phyloP scores from a whole-genome alignment of 1,284 basidiomycete genomes.

The Ustilago vetiveriae region DNA sequence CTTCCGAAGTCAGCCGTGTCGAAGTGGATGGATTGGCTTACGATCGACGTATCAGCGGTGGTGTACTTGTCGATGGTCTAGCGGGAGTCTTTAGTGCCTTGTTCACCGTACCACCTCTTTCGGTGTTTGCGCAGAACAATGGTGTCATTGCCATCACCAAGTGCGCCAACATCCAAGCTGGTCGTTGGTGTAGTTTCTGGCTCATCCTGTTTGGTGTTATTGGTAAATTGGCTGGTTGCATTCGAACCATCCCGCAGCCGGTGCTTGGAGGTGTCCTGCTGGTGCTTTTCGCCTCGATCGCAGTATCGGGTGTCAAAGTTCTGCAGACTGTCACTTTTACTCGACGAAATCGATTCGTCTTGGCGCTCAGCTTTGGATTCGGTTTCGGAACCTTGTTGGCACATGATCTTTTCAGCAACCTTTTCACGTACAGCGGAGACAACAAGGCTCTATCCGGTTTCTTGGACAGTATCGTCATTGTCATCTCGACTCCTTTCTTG shows the following conservation, averaged over 20 bases:
- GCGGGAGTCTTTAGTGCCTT: slow-evolving; percentile 75
- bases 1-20: slow-evolving; percentile 80
- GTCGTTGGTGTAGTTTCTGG: slow-evolving; percentile 56
- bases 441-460: slow-evolving; percentile 76
- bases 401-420: slow-evolving; percentile 64
- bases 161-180: slow-evolving; percentile 56
- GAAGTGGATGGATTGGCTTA: slow-evolving; percentile 69
- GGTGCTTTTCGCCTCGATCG: slow-evolving; percentile 68
- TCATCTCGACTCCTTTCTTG: slow-evolving; percentile 73
- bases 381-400: slow-evolving; percentile 75
- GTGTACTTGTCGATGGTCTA: slow-evolving; percentile 78
- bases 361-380: slow-evolving; percentile 73
- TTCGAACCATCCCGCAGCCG: slow-evolving; percentile 74
- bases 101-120: slow-evolving; percentile 81
- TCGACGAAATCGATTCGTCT: slow-evolving; percentile 79
- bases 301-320: slow-evolving; percentile 76
- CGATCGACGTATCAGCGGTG: slow-evolving; percentile 83
- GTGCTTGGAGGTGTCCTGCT: slow-evolving; percentile 76
- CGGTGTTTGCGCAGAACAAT: slow-evolving; percentile 85
- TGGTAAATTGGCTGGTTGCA: slow-evolving; percentile 78
- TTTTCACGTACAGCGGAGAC: slow-evolving; percentile 68
- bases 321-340: slow-evolving; percentile 76
- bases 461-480: slow-evolving; percentile 80
- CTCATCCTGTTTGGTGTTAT: slow-evolving; percentile 70
- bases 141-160: slow-evolving; percentile 69